Percentiles rank a stretch among this genome's conserved stretches.
Evolutionary conservation across 257 asterid species (phyloP).

Genomic region (Scutellaria galericulata): DNA sequence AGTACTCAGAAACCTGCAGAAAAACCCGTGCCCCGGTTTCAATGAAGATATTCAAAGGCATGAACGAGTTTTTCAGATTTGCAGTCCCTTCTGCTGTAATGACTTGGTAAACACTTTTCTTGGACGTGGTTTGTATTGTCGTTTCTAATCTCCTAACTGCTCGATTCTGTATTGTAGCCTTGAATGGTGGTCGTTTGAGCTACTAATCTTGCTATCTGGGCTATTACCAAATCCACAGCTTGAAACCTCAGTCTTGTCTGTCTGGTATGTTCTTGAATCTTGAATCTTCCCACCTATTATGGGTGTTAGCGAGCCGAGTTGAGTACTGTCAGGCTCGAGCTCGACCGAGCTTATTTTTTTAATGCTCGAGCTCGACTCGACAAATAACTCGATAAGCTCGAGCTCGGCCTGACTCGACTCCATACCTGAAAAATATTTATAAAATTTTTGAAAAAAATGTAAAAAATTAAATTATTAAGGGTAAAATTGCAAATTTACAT

Average conservation of each 20-base stretch:
- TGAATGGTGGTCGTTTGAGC: conserved; percentile 90
- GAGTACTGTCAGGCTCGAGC: no score
- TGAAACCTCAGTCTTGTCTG: conserved; percentile 82
- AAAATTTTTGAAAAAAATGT: no score
- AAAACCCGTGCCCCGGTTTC: conserved; percentile 62
- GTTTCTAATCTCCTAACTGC: not conserved
- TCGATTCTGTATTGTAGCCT: conserved; percentile 46
- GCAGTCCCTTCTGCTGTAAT: conserved; percentile 76
- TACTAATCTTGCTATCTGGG: conserved; percentile 77
- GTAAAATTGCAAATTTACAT: no score
- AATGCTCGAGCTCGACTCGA: no score
- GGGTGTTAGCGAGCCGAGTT: no score
- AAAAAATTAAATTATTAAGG: no score
- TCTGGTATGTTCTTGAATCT: conserved; percentile 55
- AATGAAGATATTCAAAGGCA: conserved; percentile 57
- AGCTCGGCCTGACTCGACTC: no score
- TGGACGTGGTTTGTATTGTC: no score
- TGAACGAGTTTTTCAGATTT: conserved; percentile 55
- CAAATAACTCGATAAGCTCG: no score
- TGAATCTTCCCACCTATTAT: not conserved
- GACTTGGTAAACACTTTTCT: conserved; percentile 53
- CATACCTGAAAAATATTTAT: no score
- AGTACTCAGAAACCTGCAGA: conserved; percentile 49
- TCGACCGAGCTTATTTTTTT: no score
- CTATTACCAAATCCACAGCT: conserved; percentile 84